Base-by-base conservation (phyloP, 805 yeast genomes). In the Wickerhamiella occidentalis region DNA sequence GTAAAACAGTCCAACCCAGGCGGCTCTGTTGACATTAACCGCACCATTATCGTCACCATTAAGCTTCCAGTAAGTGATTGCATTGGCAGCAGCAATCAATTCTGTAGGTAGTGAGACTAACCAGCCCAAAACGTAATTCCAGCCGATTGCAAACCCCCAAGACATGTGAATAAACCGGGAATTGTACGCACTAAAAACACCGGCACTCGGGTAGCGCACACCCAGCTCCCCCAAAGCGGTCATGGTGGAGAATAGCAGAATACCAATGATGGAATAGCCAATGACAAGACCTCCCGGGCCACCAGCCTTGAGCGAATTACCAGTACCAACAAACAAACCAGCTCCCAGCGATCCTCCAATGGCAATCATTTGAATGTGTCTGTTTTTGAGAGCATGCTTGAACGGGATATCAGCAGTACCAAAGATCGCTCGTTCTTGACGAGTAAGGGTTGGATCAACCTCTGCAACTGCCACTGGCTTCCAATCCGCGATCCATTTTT, bases 301-400 rank as follows among this genome's bases (percentile, higher is more conserved):
- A 17, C 68, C 71, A 4, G 67, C 63, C 28, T 65, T 61, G 54
- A 82, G 69, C 2, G 82, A 74, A 17, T 68, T 64, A 36, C 85
- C 86, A 12, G 78, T 69, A 56, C 87, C 86, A 45, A 82, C 79
- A 55, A 82, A 76, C 50, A 82, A 64, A 61, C 90, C 88, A 2
- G 86, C 79, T 55, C 90, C 90, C 46, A 81, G 77, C 56, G 82
- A 77, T 29, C 85, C 82, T 28, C 85, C 85, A 38, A 82, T 72
- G 36, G 86, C 80, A 56, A 82, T 80, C 80, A 83, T 76, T 52
- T 79, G 77, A 58, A 82, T 68, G 63, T 82, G 88, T 59, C 86
- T 70, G 6, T 70, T 56, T 53, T 63, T 64, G 48, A 73, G 68
- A 7, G 71, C 62, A 55, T 82, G 68, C 30, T 72, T 64, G 63